Conservation (phyloP, 345 rosid genomes). For the Heritiera littoralis region DNA sequence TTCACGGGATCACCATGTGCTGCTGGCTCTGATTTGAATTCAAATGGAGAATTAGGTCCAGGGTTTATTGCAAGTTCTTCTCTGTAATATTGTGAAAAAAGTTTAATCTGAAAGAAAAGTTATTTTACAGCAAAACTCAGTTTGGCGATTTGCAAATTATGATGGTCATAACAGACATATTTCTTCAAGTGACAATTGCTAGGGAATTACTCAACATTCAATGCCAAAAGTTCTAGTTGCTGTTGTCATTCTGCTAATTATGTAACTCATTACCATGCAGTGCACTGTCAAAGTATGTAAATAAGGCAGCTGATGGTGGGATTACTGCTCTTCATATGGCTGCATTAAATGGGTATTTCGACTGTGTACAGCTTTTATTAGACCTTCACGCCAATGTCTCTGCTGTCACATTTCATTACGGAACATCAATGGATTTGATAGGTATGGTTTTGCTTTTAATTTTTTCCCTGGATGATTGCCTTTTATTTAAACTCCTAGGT, state of each 20-base stretch:
- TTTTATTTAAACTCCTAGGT: conserved; percentile 18
- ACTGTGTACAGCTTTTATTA: conserved; percentile 93
- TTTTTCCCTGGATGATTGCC: conserved; percentile 1
- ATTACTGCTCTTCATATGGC: conserved; percentile 99
- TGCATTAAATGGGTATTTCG: conserved; percentile 92
- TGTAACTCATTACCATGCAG: conserved; percentile 50
- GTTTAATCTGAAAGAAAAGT: background rate
- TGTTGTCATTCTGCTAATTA: conserved; percentile 22
- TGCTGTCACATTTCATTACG: conserved; percentile 89
- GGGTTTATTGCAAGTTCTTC: background rate
- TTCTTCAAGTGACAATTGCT: background rate
- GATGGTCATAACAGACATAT: background rate
- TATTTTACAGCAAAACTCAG: background rate
- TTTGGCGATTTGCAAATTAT: background rate
- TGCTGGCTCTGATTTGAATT: conserved; percentile 20
- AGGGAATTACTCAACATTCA: background rate
- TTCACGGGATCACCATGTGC: background rate
- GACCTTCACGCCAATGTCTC: conserved; percentile 78
- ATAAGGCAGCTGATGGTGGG: conserved; percentile 98
- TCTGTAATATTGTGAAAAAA: background rate
- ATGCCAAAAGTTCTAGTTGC: background rate
- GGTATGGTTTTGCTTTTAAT: conserved; percentile 41
- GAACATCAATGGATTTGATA: conserved; percentile 98
- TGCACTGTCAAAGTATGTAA: conserved; percentile 81
- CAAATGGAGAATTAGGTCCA: conserved; percentile 9